These are phyloP conservation scores for Berberis thunbergii DNA, from an alignment of 164 flowering plant genomes.

Conservation along the genomic window DNA sequence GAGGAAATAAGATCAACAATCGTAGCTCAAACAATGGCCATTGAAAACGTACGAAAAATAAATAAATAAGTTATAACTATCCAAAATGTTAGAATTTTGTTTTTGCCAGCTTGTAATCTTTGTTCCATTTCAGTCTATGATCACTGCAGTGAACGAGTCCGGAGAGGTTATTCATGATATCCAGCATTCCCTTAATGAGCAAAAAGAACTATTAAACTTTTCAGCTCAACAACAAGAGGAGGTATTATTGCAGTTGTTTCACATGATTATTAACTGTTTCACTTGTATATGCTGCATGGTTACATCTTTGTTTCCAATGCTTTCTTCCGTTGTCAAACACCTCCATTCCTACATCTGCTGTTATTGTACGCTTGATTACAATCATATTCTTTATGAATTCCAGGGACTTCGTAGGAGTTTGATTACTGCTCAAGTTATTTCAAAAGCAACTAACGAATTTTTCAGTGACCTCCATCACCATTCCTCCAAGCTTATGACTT, in stretches of 20 bases:
- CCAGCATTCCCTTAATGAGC: conserved; percentile 42
- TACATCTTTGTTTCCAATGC: not conserved
- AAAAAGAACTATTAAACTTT: conserved; percentile 39
- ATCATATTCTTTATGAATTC: conserved; percentile 2
- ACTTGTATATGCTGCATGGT: not conserved
- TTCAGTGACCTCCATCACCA: conserved; percentile 37
- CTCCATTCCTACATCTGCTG: not conserved
- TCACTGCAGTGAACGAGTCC: conserved; percentile 41
- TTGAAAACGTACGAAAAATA: conserved; percentile 47
- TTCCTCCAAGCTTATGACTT: conserved; percentile 36
- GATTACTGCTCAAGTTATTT: conserved; percentile 47
- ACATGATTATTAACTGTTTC: not conserved
- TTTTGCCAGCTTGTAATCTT: not conserved
- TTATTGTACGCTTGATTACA: not conserved
- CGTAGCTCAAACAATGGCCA: conserved; percentile 30
- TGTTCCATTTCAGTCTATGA: conserved; percentile 39
- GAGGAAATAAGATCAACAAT: conserved; percentile 40
- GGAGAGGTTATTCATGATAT: conserved; percentile 44
- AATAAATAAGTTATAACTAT: not conserved
- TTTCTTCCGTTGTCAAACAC: not conserved
- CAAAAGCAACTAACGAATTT: conserved; percentile 49
- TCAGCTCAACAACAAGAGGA: conserved; percentile 56
- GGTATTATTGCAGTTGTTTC: conserved; percentile 22
- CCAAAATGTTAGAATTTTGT: not conserved
- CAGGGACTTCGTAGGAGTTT: conserved; percentile 56